Base-by-base conservation (phyloP, 2,329 filamentous ascomycete genomes). In the Raffaelea deltoideospora region DNA sequence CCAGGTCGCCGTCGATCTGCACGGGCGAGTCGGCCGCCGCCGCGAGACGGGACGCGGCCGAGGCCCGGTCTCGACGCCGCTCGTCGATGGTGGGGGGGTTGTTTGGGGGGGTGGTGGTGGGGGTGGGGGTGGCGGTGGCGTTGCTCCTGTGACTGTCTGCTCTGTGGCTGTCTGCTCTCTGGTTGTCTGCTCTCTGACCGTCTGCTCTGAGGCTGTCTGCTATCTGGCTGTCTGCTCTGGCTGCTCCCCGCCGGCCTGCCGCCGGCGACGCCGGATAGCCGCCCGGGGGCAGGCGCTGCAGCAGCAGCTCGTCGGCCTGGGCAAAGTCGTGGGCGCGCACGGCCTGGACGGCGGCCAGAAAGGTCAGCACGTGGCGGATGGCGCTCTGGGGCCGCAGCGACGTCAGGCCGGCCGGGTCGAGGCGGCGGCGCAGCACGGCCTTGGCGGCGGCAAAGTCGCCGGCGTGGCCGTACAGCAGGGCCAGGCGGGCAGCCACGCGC, bases 391-490 rank as follows among this genome's bases (percentile, higher is more conserved):
- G 39, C 19, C 31, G 31, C 10, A 46, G 33, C 2, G 43, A 42
- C 13, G 43, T 22, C 18, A 47, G 28, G 14, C 43, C 35, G 13
- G 41, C 38, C 1, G 39, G 38, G 35, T 51, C 48, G 18, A 50
- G 40, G 19, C 45, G 13, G 8, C 13, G 23, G 13, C 23, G 67
- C 32, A 88, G 59, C 20, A 64, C 62, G 11, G 61, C 56, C 36
- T 78, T 63, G 0, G 80, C 84, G 34, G 80, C 69, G 18, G 76
- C 69, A 49, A 86, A 92, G 23, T 65, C 67, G 1, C 88, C 87
- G 33, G 62, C 67, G 39, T 76, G 70, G 9, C 72, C 68, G 6
- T 79, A 61, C 57, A 76, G 62, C 41, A 78, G 72, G 3, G 84
- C 79, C 38, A 77, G 67, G 5, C 80, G 73, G 47, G 82, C 84